Base-by-base conservation (phyloP, 257 asterid species). In the Solanum gandarillasii region DNA sequence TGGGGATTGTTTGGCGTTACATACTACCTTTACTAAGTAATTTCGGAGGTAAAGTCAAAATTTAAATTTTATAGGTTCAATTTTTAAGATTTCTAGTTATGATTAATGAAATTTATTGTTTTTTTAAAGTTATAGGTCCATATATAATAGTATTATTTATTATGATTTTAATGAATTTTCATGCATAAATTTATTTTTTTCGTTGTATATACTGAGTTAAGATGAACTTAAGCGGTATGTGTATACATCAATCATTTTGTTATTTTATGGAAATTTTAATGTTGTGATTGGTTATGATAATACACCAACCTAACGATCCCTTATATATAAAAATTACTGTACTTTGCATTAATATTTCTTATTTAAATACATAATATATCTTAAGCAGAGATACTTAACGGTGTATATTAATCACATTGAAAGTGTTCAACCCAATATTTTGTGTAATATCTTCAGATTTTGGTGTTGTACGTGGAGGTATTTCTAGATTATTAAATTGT, bases 151-250 rank as follows among this genome's bases (percentile, higher is more conserved):
- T 2, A 62, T 11, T 62, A 62, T n/a, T n/a, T 62, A 67, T 27
- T 25, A 67, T 67, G 32, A 67, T 67, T 67, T 11, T 67, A 62
- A 7, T 67, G 8, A 67, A 67, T 67, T 67, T 12, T 25, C 6
- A 70, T 7, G 20, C 1, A 70, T 14, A 70, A 13, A 14, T 27
- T 68, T 14, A 14, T 14, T 7, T 7, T 2, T 7, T 2, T 1
- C 0, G 0, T 29, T 6, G 4, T 3, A 29, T 0, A 3, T 70
- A 31, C 2, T 7, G 2, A 4, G 10, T 71, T 71, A 6, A 32
- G 4, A 72, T 72, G 4, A 18, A 72, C 13, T 32, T 5, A 6
- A 1, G 23, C 23, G 9, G 25, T 23, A 23, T 4, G 7, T 32
- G 18, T 32, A 48, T 48, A 2, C 21, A 13, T 14, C 12, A 70